phyloP scores from a whole-genome alignment of 116 monocot species.

The Thalassia testudinum region DNA sequence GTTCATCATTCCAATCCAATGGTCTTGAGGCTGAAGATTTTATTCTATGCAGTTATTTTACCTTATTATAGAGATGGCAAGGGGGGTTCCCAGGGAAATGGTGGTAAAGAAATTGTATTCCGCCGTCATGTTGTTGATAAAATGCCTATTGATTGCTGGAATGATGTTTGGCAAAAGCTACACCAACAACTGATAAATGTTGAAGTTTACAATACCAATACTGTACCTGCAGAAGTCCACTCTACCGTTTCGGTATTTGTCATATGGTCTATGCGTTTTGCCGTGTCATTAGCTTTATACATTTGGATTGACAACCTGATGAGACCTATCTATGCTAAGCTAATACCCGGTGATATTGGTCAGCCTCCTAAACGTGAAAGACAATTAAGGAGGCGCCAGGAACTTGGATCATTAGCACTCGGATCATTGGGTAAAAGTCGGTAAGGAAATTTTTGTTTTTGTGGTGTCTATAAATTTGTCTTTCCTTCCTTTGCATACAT shows the following conservation, averaged over 20 bases:
- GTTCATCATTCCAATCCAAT: too few relatives aligned
- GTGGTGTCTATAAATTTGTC: too few relatives aligned
- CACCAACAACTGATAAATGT: constrained; percentile 73
- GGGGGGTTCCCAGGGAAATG: constrained; percentile 13
- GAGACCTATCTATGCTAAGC: constrained; percentile 65
- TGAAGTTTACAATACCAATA: constrained; percentile 71
- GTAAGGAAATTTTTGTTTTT: too few relatives aligned
- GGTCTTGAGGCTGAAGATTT: too few relatives aligned
- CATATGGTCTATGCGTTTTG: constrained; percentile 82
- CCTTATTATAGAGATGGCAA: constrained; percentile 65
- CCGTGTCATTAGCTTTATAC: constrained; percentile 51
- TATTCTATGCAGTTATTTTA: constrained; percentile 68
- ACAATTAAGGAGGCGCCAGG: constrained; percentile 23
- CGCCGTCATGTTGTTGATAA: constrained; percentile 73
- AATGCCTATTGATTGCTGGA: constrained; percentile 90
- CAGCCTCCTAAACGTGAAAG: constrained; percentile 32
- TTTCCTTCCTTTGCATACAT: too few relatives aligned
- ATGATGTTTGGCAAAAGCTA: constrained; percentile 76
- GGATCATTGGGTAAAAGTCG: constrained; percentile 86
- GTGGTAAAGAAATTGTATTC: constrained; percentile 42
- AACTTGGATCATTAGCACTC: too few relatives aligned
- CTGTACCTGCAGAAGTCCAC: constrained; percentile 71
- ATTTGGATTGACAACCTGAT: constrained; percentile 56
- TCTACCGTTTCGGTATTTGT: constrained; percentile 59
- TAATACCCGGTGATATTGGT: constrained; percentile 72